A percentile compares a stretch with the other conserved stretches of the same genome.
These are phyloP conservation scores for Castanea sativa DNA, from an alignment of 306 rosid species.

Conservation along the genomic window DNA sequence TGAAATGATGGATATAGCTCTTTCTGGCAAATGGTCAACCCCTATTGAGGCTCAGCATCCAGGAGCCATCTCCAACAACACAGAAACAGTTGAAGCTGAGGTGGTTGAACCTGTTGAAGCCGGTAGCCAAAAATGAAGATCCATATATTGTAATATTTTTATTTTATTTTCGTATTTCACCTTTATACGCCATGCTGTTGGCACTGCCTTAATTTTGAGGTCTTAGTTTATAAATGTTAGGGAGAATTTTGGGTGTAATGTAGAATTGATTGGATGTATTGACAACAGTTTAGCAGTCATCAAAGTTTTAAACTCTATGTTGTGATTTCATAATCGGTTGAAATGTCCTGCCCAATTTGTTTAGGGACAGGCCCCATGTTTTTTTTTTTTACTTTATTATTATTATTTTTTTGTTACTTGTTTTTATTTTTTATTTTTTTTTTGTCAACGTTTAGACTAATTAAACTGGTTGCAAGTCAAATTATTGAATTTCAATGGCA, in stretches of 20 bases:
- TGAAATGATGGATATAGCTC: constrained; percentile 92
- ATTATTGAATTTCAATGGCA: too few species aligned
- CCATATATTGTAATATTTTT: background rate
- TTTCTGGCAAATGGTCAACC: constrained; percentile 65
- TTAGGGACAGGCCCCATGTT: too few species aligned
- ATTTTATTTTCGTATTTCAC: too few species aligned
- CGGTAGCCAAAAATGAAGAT: constrained; percentile 55
- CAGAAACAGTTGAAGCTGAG: constrained; percentile 53
- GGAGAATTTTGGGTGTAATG: background rate
- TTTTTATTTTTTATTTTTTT: too few species aligned
- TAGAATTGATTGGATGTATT: background rate
- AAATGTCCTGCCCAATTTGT: background rate
- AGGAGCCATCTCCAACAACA: constrained; percentile 27
- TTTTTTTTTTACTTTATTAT: too few species aligned
- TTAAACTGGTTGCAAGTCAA: too few species aligned
- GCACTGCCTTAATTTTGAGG: background rate
- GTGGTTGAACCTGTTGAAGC: constrained; percentile 63
- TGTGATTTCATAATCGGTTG: background rate
- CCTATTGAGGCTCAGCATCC: constrained; percentile 34
- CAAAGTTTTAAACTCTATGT: background rate
- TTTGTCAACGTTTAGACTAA: too few species aligned
- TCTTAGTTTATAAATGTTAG: background rate
- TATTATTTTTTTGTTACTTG: too few species aligned
- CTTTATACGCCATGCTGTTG: background rate
- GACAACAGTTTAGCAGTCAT: background rate